Evolutionary conservation across 441 rosid species (phyloP).

Genomic region (Isatis lusitanica): DNA sequence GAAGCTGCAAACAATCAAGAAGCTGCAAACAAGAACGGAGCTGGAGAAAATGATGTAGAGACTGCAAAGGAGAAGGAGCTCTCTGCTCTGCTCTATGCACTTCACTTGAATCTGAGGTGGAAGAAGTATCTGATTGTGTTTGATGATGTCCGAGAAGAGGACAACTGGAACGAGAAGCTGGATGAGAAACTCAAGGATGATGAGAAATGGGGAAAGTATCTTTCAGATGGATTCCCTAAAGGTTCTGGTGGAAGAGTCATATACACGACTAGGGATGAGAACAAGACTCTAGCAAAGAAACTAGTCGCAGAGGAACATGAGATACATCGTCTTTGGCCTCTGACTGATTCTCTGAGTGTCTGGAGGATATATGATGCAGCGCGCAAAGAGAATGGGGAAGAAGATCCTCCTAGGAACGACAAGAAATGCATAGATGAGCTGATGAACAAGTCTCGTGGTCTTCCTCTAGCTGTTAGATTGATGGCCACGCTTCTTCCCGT

Average conservation of each 20-base stretch:
- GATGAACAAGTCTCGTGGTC: constrained; percentile 44
- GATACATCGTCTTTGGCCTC: constrained; percentile 40
- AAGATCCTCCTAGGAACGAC: constrained; percentile 30
- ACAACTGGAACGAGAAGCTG: constrained; percentile 32
- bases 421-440: constrained; percentile 38
- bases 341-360: constrained; percentile 36
- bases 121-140: constrained; percentile 56
- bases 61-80: not conserved
- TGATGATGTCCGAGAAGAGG: constrained; percentile 40
- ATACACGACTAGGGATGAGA: constrained; percentile 42
- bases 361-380: constrained; percentile 44
- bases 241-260: constrained; percentile 48
- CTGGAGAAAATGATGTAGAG: not conserved
- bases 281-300: constrained; percentile 18
- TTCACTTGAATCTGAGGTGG: constrained; percentile 41
- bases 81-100: constrained; percentile 33
- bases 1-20: not conserved
- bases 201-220: constrained; percentile 27
- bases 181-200: not conserved
- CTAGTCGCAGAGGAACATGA: constrained; percentile 40
- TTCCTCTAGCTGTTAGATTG: constrained; percentile 42
- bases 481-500: constrained; percentile 33
- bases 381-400: not conserved
- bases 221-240: constrained; percentile 42
- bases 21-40: not conserved